A percentile compares a stretch with the other conserved stretches of the same genome.
Conservation (phyloP, 2,329 filamentous ascomycete genomes). For the Sordariomycetes sp. region DNA sequence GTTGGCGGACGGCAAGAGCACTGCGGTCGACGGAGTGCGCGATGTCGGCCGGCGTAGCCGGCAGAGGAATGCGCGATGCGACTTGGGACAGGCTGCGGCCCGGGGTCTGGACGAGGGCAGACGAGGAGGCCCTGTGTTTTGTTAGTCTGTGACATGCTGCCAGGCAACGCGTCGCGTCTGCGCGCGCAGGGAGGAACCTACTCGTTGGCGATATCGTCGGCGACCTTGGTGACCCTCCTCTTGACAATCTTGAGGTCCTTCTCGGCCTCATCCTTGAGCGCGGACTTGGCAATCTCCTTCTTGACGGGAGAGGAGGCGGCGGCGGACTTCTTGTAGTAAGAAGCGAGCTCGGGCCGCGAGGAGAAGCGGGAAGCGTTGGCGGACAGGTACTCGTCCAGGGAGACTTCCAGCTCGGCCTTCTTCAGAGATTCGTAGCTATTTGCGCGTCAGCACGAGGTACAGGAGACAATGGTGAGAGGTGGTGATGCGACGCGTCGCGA, state of each 20-base stretch:
- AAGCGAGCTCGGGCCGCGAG: conserved; percentile 52
- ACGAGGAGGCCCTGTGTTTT: conserved; percentile 21
- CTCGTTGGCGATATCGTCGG: conserved; percentile 35
- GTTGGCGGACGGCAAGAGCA: conserved; percentile 55
- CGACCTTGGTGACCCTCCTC: conserved; percentile 33
- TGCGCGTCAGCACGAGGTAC: background rate
- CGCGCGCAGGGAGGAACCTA: conserved; percentile 20
- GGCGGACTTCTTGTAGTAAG: conserved; percentile 67
- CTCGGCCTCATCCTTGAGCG: conserved; percentile 24
- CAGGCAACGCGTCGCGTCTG: conserved; percentile 5
- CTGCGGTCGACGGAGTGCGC: conserved; percentile 67
- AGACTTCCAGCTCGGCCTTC: conserved; percentile 71
- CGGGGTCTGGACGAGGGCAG: conserved; percentile 38
- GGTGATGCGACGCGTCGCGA: too few species aligned
- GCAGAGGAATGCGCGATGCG: conserved; percentile 57
- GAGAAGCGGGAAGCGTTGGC: conserved; percentile 58
- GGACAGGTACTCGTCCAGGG: conserved; percentile 64
- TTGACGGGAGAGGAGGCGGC: conserved; percentile 53
- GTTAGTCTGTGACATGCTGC: background rate
- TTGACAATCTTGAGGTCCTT: conserved; percentile 33
- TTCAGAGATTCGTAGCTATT: conserved; percentile 59
- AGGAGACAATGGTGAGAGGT: too few species aligned
- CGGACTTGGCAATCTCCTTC: conserved; percentile 33
- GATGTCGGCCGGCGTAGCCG: conserved; percentile 71
- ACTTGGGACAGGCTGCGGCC: conserved; percentile 44